Evolutionary conservation across 495 filamentous ascomycete species (phyloP), one percentile per base, ranked within the genome.

Genomic region (Talaromyces borbonicus): DNA sequence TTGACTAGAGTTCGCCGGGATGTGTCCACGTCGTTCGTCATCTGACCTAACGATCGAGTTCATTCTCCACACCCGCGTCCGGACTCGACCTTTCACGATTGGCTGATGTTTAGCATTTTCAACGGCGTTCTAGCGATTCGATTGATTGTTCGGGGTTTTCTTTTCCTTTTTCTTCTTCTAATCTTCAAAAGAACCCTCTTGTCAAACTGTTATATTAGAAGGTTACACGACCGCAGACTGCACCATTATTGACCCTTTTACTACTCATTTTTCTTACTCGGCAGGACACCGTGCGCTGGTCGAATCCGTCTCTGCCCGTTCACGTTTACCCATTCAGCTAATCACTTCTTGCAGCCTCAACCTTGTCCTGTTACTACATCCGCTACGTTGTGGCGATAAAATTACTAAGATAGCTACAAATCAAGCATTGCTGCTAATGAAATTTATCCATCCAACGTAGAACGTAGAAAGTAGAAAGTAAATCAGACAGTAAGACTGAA

Each of bases 211-310:
- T 55, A 65, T 63, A 57, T 65, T 74, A 74, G 71, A 74, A 68
- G 71, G 69, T 68, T 66, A 69, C 72, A 67, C 60, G 54, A 57
- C 50, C 50, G 50, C 46, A 41, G 27, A 40, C 46, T 48, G 33
- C 26, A n/a, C n/a, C n/a, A n/a, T n/a, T n/a, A n/a, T n/a, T n/a
- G n/a, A n/a, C n/a, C n/a, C n/a, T n/a, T n/a, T n/a, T n/a, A n/a
- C n/a, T 36, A 24, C 26, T 26, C 11, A 8, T 24, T 26, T 25
- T 26, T 41, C 22, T 23, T 8, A 5, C 31, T 67, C 63, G 67
- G 67, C 65, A 65, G 66, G 67, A 67, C 60, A 41, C 71, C 69
- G 14, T 77, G 75, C 78, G 78, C 80, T 75, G 78, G 78, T 80
- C 78, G 74, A 75, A 64, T 66, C 58, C 58, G 63, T 66, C 60